phyloP scores from a whole-genome alignment of 768 basidiomycete species.

The Hygrophoropsis aurantiaca region DNA sequence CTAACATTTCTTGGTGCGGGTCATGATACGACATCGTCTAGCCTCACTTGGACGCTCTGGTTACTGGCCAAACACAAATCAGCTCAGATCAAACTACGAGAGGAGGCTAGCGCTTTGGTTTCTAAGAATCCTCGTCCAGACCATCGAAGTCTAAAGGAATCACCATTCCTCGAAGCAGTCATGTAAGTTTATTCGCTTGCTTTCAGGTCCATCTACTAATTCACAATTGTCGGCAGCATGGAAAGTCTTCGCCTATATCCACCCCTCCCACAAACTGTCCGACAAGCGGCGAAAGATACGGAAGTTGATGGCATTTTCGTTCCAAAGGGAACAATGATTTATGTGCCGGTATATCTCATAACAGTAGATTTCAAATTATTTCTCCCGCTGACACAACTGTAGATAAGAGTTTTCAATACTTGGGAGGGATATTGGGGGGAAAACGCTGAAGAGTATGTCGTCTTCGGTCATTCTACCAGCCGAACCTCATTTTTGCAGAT shows the following conservation, averaged over 20 bases:
- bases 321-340: conserved; percentile 43
- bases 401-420: conserved; percentile 53
- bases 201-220: neutral
- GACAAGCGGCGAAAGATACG: conserved; percentile 31
- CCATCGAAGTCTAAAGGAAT: conserved; percentile 14
- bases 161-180: conserved; percentile 11
- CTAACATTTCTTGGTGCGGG: conserved; percentile 50
- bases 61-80: conserved; percentile 50
- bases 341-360: conserved; percentile 29
- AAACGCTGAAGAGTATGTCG: conserved; percentile 46
- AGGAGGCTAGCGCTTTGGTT: conserved; percentile 47
- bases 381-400: neutral
- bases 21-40: conserved; percentile 22
- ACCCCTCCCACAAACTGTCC: conserved; percentile 40
- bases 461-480: no score
- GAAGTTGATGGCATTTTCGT: conserved; percentile 40
- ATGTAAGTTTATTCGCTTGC: conserved; percentile 8
- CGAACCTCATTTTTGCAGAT: conserved; percentile 25
- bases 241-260: conserved; percentile 42
- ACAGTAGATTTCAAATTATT: neutral
- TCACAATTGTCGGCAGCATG: conserved; percentile 24
- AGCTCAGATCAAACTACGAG: conserved; percentile 50
- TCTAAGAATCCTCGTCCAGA: conserved; percentile 8
- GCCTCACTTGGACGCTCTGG: conserved; percentile 36
- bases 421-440: conserved; percentile 50